These are phyloP conservation scores for Yamadazyma siamensis DNA, from an alignment of 1,139 yeast genomes.

Conservation along the genomic window DNA sequence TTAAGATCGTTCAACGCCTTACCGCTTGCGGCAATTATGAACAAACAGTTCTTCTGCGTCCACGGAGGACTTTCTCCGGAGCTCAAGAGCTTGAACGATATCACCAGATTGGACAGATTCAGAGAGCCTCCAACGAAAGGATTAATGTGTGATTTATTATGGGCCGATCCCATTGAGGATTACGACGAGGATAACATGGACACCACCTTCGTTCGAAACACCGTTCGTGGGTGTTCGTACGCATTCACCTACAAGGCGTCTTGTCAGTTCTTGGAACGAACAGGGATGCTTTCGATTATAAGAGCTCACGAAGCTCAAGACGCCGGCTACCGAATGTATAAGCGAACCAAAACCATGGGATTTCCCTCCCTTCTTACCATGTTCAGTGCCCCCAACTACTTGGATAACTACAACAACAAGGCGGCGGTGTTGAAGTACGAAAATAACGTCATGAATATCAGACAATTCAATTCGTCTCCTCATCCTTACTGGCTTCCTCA, in stretches of 20 bases:
- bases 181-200: constrained; percentile 68
- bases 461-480: constrained; percentile 90
- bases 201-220: constrained; percentile 57
- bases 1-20: constrained; percentile 80
- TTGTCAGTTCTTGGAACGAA: constrained; percentile 75
- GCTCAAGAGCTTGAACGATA: constrained; percentile 65
- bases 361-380: constrained; percentile 90
- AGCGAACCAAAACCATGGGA: constrained; percentile 80
- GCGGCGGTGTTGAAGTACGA: constrained; percentile 95
- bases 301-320: constrained; percentile 99
- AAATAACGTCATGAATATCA: constrained; percentile 87
- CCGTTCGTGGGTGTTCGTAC: constrained; percentile 90
- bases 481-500: constrained; percentile 98
- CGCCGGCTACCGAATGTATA: constrained; percentile 94
- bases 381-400: constrained; percentile 94
- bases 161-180: constrained; percentile 94
- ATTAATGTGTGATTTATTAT: constrained; percentile 87
- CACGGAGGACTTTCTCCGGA: constrained; percentile 98
- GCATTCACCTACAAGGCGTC: constrained; percentile 85
- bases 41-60: constrained; percentile 91
- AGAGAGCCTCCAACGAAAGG: constrained; percentile 94
- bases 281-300: constrained; percentile 76
- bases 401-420: constrained; percentile 90
- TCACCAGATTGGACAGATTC: constrained; percentile 71
- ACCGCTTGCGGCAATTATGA: constrained; percentile 93